phyloP scores from a whole-genome alignment of 2,329 filamentous ascomycete genomes.

The Aspergillus ochraceus region DNA sequence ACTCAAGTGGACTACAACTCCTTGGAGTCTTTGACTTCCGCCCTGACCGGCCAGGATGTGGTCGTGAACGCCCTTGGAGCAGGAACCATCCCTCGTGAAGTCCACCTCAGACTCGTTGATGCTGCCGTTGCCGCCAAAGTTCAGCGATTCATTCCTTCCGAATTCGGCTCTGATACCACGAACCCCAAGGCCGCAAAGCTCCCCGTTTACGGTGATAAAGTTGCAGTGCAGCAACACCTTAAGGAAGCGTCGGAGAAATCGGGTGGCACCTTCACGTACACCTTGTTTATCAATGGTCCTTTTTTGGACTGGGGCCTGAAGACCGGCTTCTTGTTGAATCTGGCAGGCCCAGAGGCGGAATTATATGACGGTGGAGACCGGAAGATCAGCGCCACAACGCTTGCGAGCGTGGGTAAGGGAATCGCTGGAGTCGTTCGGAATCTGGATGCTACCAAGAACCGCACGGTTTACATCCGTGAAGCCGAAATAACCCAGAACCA shows the following conservation, averaged over 20 bases:
- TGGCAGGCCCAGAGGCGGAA: conserved; percentile 31
- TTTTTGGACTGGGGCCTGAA: conserved; percentile 38
- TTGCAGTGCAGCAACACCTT: conserved; percentile 29
- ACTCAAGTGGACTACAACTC: conserved; percentile 31
- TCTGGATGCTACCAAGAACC: conserved; percentile 56
- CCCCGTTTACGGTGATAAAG: conserved; percentile 34
- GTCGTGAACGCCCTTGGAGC: conserved; percentile 24
- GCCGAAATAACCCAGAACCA: conserved; percentile 1
- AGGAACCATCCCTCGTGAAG: not conserved
- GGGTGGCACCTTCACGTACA: conserved; percentile 32
- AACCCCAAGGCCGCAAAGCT: conserved; percentile 24
- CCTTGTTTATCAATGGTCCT: conserved; percentile 29
- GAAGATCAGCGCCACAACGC: conserved; percentile 50
- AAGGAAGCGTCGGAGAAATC: conserved; percentile 14
- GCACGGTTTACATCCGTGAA: conserved; percentile 33
- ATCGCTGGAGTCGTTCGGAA: conserved; percentile 52
- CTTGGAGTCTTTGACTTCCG: conserved; percentile 21
- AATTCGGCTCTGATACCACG: conserved; percentile 34
- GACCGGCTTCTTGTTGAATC: conserved; percentile 47
- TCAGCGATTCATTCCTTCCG: conserved; percentile 28
- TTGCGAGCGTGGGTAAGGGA: conserved; percentile 49
- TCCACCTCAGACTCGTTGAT: conserved; percentile 10
- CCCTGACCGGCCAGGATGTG: conserved; percentile 29
- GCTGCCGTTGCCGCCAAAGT: conserved; percentile 10
- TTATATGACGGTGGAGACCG: conserved; percentile 54